Conservation (phyloP, 1,284 basidiomycete species). For the Sporisorium iseilematis-ciliati region DNA sequence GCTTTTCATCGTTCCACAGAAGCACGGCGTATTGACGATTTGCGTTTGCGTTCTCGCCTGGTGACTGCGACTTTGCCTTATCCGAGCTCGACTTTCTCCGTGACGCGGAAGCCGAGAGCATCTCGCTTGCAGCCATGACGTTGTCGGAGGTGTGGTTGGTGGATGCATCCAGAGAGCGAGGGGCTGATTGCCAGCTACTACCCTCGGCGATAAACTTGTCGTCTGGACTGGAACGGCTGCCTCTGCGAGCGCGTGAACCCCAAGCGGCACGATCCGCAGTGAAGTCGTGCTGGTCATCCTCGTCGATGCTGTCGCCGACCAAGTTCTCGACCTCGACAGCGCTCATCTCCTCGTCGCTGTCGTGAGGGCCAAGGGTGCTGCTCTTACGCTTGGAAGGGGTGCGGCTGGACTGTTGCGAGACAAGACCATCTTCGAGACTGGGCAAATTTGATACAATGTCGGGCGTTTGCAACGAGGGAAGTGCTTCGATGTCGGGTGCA, state of each 20-base stretch:
- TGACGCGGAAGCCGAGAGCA: conserved; percentile 20
- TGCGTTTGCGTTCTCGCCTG: conserved; percentile 9
- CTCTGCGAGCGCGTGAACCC: conserved; percentile 23
- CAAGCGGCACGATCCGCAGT: conserved; percentile 14
- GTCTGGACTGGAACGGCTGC: conserved; percentile 22
- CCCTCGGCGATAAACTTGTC: conserved; percentile 18
- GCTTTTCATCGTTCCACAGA: conserved; percentile 98
- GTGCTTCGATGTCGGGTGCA: conserved; percentile 81
- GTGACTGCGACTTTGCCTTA: conserved; percentile 10
- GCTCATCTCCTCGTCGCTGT: conserved; percentile 52
- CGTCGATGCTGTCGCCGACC: conserved; percentile 44
- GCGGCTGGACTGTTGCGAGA: conserved; percentile 22
- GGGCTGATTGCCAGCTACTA: conserved; percentile 25
- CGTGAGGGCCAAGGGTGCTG: conserved; percentile 25
- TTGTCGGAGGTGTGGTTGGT: conserved; percentile 10
- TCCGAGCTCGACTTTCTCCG: conserved; percentile 23
- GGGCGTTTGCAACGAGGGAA: conserved; percentile 72
- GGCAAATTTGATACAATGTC: conserved; percentile 77
- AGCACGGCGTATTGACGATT: conserved; percentile 80
- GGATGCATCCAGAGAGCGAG: conserved; percentile 7
- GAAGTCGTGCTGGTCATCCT: conserved; percentile 19
- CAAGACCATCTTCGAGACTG: conserved; percentile 26
- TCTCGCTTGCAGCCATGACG: conserved; percentile 10
- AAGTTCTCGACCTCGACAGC: conserved; percentile 46
- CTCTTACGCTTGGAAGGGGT: conserved; percentile 43